Evolutionary conservation across 352 stramenopile species (phyloP).

Genomic region (Sclerospora graminicola): DNA sequence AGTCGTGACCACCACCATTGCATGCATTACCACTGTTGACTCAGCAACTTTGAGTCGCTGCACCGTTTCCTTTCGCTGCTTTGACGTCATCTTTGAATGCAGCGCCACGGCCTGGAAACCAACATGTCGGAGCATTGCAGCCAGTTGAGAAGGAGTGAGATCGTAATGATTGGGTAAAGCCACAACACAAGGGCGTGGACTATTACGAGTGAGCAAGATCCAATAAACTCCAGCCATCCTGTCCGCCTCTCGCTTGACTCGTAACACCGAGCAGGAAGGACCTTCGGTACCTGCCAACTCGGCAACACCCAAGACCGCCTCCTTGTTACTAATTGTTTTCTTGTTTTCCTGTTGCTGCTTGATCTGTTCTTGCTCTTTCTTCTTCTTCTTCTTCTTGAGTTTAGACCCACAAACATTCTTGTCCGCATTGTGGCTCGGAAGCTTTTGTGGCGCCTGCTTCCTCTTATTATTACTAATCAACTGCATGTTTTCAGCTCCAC

Average conservation of each 20-base stretch:
- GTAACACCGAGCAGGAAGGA: conserved; percentile 9
- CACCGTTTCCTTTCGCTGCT: conserved; percentile 42
- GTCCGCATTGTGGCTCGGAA: conserved; percentile 9
- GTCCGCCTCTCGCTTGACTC: conserved; percentile 29
- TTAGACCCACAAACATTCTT: too few species aligned
- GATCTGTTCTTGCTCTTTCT: too few species aligned
- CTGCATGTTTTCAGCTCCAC: neutral
- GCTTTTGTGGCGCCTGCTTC: conserved; percentile 6
- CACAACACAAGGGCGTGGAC: conserved; percentile 33
- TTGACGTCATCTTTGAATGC: conserved; percentile 56
- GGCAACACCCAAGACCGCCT: too few species aligned
- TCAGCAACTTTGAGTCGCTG: conserved; percentile 23
- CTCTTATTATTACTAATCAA: neutral
- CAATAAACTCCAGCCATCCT: conserved; percentile 46
- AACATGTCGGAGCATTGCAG: conserved; percentile 38
- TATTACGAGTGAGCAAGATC: conserved; percentile 36
- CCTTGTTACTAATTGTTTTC: too few species aligned
- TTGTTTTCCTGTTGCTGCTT: too few species aligned
- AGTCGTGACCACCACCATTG: conserved; percentile 46
- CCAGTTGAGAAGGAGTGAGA: conserved; percentile 22
- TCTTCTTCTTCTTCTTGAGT: too few species aligned
- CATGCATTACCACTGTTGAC: conserved; percentile 4
- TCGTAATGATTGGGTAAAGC: conserved; percentile 29
- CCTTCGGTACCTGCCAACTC: too few species aligned
- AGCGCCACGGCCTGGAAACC: conserved; percentile 50